phyloP scores from a whole-genome alignment of 192 early-diverging fungal species.

The Linderina pennispora region DNA sequence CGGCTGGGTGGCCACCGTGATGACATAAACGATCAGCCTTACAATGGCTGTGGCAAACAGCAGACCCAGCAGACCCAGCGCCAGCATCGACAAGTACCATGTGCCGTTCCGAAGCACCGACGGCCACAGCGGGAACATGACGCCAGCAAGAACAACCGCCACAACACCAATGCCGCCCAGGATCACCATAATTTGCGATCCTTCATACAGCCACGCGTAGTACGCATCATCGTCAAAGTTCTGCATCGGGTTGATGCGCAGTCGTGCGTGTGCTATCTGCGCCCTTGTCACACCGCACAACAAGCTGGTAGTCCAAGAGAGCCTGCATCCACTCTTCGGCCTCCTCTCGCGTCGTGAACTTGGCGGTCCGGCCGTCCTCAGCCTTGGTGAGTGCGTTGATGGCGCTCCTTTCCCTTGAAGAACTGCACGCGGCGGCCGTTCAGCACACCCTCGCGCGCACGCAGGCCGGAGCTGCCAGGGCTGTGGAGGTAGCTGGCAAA shows the following conservation, averaged over 20 bases:
- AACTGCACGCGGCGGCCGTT: constrained; percentile 88
- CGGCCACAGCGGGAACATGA: constrained; percentile 98
- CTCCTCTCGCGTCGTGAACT: constrained; percentile 51
- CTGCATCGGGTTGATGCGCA: constrained; percentile 53
- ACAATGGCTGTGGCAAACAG: constrained; percentile 85
- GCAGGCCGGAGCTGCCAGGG: constrained; percentile 62
- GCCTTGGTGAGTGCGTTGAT: constrained; percentile 37
- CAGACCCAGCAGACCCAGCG: constrained; percentile 79
- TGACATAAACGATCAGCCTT: constrained; percentile 78
- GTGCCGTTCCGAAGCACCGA: constrained; percentile 70
- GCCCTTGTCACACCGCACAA: constrained; percentile 68
- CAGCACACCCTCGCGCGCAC: constrained; percentile 77
- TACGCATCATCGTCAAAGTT: constrained; percentile 75
- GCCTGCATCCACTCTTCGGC: constrained; percentile 59
- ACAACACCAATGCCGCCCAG: constrained; percentile 78
- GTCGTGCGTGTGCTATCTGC: constrained; percentile 42
- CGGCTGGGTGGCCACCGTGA: constrained; percentile 61
- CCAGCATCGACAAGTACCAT: constrained; percentile 81
- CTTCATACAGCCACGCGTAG: constrained; percentile 93
- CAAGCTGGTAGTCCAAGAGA: constrained; percentile 65
- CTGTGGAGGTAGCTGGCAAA: constrained; percentile 78
- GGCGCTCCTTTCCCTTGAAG: constrained; percentile 65
- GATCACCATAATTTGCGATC: constrained; percentile 70
- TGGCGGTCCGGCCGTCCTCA: constrained; percentile 39
- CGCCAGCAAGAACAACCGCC: constrained; percentile 77